Evolutionary conservation across 805 yeast species (phyloP), one percentile per base, ranked within the genome.

Genomic region (Candida broadrunensis): DNA sequence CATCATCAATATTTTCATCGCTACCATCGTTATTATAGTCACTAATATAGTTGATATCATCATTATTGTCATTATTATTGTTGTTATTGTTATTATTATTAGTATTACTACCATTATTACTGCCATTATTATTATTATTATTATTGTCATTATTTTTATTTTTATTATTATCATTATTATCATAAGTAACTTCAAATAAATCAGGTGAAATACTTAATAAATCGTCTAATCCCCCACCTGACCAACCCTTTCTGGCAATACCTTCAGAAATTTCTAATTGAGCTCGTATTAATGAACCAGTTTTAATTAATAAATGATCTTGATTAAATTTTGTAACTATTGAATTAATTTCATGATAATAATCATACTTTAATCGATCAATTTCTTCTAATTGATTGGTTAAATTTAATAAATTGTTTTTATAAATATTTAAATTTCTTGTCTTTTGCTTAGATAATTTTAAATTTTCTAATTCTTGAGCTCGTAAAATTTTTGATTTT

Each of bases 171-270:
- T 31, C 39, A 11, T 29, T 24, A 4, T 26, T 34, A 37, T 16
- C 14, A 29, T 47, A 48, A 23, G 38, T 39, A 3, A 39, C 36
- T n/a, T 56, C 62, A 42, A 63, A 61, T 18, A 62, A 41, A 56
- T 85, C 93, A 1, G 85, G 83, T 29, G 86, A 80, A 25, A 74
- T 67, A 1, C 78, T 67, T 18, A 85, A 65, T 39, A 85, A 63
- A 19, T 76, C 81, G 54, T 88, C 96, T 25, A 88, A 63, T 0
- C 96, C 96, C 20, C 91, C 93, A 12, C 95, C 96, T 3, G 84
- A 75, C 87, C 89, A 83, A 4, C 95, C 93, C 55, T 88, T 88
- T 42, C 80, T 72, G 0, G 95, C 95, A 17, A 88, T 79, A 20
- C 85, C 83, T 52, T 86, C 95, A 50, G 78, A 80, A 15, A 88